Evolutionary conservation across 257 asterid species (phyloP).

Genomic region (Solanum peruvianum): DNA sequence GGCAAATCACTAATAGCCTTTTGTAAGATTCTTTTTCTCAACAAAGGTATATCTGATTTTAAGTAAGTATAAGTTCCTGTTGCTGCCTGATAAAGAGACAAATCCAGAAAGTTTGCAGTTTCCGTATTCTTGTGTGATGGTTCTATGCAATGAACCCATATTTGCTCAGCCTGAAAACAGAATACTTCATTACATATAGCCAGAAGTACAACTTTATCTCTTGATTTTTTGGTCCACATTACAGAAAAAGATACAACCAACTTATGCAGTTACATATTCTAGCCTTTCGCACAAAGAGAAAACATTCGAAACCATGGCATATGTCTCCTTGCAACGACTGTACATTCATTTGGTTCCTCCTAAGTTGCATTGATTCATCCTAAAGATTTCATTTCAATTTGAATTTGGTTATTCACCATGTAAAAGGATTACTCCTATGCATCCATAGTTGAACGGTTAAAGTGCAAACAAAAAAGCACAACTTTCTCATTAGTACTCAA

Average conservation of each 20-base stretch:
- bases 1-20: slow-evolving; percentile 25
- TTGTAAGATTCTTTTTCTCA: slow-evolving; percentile 13
- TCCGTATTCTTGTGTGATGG: slow-evolving; percentile 20
- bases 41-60: slow-evolving; percentile 12
- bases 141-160: slow-evolving; percentile 28
- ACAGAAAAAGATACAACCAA: background rate
- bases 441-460: background rate
- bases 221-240: background rate
- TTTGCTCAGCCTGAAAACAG: slow-evolving; percentile 31
- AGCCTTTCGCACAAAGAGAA: background rate
- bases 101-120: slow-evolving; percentile 10
- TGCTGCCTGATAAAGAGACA: slow-evolving; percentile 4
- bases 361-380: background rate
- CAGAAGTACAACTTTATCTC: background rate
- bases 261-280: background rate
- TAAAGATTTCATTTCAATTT: background rate
- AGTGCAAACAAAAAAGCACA: background rate
- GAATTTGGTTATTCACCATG: background rate
- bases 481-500: background rate
- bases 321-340: background rate
- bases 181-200: background rate
- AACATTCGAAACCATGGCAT: background rate
- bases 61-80: background rate
- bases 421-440: background rate
- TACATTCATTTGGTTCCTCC: background rate